Conservation (phyloP, 352 stramenopile species). For the Peronosclerospora sorghi region DNA sequence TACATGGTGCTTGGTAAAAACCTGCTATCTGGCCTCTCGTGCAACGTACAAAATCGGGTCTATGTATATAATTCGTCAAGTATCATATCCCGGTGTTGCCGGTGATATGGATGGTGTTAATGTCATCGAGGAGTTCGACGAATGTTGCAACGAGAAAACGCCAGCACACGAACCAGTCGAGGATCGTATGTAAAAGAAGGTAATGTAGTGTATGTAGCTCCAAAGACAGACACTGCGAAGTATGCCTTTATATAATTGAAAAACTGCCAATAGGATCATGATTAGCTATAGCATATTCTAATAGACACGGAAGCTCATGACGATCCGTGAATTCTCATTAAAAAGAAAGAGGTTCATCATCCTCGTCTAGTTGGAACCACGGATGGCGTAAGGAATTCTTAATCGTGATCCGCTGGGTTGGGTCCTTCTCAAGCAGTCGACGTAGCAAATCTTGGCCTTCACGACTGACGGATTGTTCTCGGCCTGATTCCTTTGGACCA, state of each 20-base stretch:
- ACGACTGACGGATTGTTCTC: constrained; percentile 11
- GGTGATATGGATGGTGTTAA: constrained; percentile 59
- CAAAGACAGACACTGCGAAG: no score
- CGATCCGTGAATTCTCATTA: constrained; percentile 26
- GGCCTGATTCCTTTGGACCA: constrained; percentile 1
- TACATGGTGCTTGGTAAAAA: constrained; percentile 62
- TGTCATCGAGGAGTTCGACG: constrained; percentile 47
- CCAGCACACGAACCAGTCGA: no score
- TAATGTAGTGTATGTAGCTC: no score
- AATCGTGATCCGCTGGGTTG: constrained; percentile 40
- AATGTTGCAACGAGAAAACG: background rate
- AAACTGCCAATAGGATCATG: no score
- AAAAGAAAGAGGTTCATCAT: constrained; percentile 62
- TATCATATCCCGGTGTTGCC: constrained; percentile 65
- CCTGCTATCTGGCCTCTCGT: no score
- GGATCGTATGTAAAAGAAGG: no score
- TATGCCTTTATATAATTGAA: no score
- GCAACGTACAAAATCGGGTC: no score
- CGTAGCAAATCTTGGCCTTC: constrained; percentile 38
- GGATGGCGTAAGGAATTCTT: constrained; percentile 38
- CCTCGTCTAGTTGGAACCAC: constrained; percentile 35
- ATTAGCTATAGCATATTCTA: no score
- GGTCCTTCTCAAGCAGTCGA: constrained; percentile 41
- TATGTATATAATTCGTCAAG: no score
- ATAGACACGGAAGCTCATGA: no score